Percentiles rank a stretch among this genome's conserved stretches.
phyloP scores from a whole-genome alignment of 208 protist species.

The Wallacemonas sp. region DNA sequence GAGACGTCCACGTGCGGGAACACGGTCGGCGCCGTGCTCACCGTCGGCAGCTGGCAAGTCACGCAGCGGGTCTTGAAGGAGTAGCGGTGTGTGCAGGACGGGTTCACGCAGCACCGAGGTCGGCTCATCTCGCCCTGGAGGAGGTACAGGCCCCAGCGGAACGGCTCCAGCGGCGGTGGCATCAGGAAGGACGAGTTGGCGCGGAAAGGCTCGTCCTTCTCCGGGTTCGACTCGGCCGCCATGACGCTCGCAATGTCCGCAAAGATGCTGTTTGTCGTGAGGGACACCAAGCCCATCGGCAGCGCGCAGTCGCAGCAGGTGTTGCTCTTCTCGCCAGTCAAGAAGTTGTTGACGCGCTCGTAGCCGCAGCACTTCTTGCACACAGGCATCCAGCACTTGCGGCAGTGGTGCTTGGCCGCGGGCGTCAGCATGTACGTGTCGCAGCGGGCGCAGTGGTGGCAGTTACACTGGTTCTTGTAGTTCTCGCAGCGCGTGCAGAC shows the following conservation, averaged over 20 bases:
- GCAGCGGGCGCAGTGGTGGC: constrained; percentile 38
- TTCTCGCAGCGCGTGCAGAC: constrained; percentile 31
- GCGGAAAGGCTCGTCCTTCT: constrained; percentile 11
- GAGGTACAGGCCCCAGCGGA: constrained; percentile 38
- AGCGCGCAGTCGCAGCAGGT: constrained; percentile 38
- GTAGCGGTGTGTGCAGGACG: constrained; percentile 27
- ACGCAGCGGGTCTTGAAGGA: constrained; percentile 26
- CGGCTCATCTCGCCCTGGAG: constrained; percentile 33
- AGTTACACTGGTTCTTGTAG: constrained; percentile 36
- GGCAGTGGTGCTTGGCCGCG: constrained; percentile 39
- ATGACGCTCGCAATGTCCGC: constrained; percentile 4
- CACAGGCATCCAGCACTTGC: constrained; percentile 37
- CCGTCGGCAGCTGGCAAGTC: constrained; percentile 36
- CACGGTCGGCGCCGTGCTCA: constrained; percentile 23
- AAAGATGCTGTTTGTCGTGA: constrained; percentile 20
- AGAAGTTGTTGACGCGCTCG: constrained; percentile 29
- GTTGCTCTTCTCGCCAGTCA: constrained; percentile 18
- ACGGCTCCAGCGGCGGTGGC: constrained; percentile 14
- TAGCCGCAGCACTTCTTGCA: constrained; percentile 32
- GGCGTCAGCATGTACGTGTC: constrained; percentile 32
- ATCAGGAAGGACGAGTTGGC: constrained; percentile 4
- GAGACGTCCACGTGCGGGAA: constrained; percentile 21
- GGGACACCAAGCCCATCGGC: constrained; percentile 24
- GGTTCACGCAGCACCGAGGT: constrained; percentile 47
- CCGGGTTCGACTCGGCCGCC: constrained; percentile 3